Base-by-base conservation (phyloP, 306 rosid species). In the Cyamopsis tetragonoloba region DNA sequence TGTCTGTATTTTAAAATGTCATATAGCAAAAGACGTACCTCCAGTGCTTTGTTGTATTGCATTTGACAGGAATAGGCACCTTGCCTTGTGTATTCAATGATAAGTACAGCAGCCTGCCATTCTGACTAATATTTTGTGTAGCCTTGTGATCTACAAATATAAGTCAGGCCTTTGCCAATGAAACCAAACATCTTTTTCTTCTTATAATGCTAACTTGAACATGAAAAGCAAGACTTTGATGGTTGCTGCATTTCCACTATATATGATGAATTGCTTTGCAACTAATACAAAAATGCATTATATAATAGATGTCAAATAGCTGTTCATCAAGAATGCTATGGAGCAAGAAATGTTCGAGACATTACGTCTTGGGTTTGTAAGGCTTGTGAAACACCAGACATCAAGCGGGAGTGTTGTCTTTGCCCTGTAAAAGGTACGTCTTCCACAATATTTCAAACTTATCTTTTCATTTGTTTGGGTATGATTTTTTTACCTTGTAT, bases 281-380 rank as follows among this genome's bases (percentile, higher is more conserved):
- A 70, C 41, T 61, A 30, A 50, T 22, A 10, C 64, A 27, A 38
- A 58, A 59, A 64, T 53, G 60, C 68, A 11, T 47, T 70, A 17
- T 56, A 17, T 83, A 50, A 51, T 72, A 95, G 99, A 80, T 95
- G 99, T 80, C 99, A 95, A 83, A 91, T 95, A 73, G 97, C 99
- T 2, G 97, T 95, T 72, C 99, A 95, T 91, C 99, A 95, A 82
- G 99, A 95, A 81, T 95, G 99, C 84, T 95, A 95, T 76, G 99
- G 99, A 64, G 99, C 96, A 75, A 83, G 91, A 83, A 81, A 91
- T 80, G 97, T 95, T 62, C 80, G 50, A 54, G 99, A 95, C 78
- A 79, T 90, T 66, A 95, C 99, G 38, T 91, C 99, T 28, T 95
- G 99, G 99, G 96, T 95, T 68, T 95, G 99, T 83, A 95, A 95